These are phyloP conservation scores for Juglanconis sp. DNA, from an alignment of 2,329 filamentous ascomycete species.

Conservation along the genomic window DNA sequence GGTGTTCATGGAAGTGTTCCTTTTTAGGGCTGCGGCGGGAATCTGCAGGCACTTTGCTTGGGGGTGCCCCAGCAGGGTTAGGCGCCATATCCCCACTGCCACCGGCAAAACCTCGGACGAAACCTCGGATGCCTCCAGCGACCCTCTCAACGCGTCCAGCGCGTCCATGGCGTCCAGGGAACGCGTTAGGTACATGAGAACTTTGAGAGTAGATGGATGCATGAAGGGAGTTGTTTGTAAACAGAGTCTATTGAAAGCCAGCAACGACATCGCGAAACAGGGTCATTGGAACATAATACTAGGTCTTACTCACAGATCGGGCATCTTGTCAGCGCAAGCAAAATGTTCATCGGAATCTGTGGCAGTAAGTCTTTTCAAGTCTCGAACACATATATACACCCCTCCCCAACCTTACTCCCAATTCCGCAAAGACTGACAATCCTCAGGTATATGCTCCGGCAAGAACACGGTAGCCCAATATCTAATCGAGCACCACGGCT, in stretches of 20 bases:
- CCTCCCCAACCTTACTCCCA: conserved; percentile 11
- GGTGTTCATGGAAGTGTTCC: no score
- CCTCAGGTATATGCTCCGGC: conserved; percentile 81
- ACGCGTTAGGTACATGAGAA: neutral
- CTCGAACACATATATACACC: neutral
- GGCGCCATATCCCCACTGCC: neutral
- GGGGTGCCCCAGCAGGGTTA: neutral
- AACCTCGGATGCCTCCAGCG: neutral
- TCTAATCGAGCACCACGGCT: conserved; percentile 78
- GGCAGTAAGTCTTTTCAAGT: conserved; percentile 51
- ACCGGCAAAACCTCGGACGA: neutral
- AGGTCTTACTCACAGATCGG: no score
- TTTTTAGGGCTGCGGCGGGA: neutral
- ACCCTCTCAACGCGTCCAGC: neutral
- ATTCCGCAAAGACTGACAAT: conserved; percentile 14
- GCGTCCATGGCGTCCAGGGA: neutral
- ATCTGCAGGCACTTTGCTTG: no score
- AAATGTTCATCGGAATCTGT: conserved; percentile 75
- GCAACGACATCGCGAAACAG: neutral
- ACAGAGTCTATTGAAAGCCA: neutral
- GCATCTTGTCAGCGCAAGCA: conserved; percentile 9
- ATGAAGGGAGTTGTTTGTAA: neutral
- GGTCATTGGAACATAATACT: neutral
- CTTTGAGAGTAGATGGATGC: neutral
- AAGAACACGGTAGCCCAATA: conserved; percentile 89